Evolutionary conservation across 2,329 filamentous ascomycete genomes (phyloP).

Genomic region (Acarospora socialis): DNA sequence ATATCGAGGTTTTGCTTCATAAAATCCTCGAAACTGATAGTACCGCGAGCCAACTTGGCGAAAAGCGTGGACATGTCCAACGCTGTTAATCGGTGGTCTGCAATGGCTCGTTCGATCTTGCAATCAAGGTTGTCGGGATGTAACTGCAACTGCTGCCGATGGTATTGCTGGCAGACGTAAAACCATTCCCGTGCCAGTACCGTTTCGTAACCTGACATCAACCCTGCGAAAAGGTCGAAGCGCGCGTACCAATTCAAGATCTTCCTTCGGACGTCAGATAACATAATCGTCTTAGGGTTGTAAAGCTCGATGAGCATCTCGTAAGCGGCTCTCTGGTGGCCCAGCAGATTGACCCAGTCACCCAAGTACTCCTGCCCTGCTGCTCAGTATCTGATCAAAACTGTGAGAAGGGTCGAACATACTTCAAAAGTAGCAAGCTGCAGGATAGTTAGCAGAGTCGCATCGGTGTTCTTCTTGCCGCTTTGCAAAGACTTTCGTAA

Average conservation of each 20-base stretch:
- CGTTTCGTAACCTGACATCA: slow-evolving; percentile 67
- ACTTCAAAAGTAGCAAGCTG: slow-evolving; percentile 92
- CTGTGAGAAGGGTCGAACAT: slow-evolving; percentile 17
- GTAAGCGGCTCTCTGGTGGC: slow-evolving; percentile 80
- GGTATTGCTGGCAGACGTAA: slow-evolving; percentile 47
- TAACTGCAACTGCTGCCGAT: slow-evolving; percentile 41
- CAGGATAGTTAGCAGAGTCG: slow-evolving; percentile 72
- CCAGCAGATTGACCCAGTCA: slow-evolving; percentile 87
- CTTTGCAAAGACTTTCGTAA: slow-evolving; percentile 58
- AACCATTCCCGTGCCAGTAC: slow-evolving; percentile 71
- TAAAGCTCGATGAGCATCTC: slow-evolving; percentile 67
- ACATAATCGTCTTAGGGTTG: slow-evolving; percentile 58
- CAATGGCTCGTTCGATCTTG: slow-evolving; percentile 52
- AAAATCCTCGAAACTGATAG: slow-evolving; percentile 53
- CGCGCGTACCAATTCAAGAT: slow-evolving; percentile 81
- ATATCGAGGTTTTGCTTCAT: slow-evolving; percentile 44
- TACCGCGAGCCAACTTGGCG: slow-evolving; percentile 49
- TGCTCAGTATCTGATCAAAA: slow-evolving; percentile 11
- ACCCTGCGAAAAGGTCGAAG: slow-evolving; percentile 71
- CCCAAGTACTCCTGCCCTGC: slow-evolving; percentile 68
- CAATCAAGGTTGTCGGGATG: slow-evolving; percentile 50
- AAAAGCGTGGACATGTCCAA: slow-evolving; percentile 71
- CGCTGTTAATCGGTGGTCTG: slow-evolving; percentile 56
- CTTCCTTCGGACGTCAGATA: slow-evolving; percentile 55
- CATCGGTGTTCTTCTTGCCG: slow-evolving; percentile 54